Conservation (phyloP, 257 asterid species). For the Solanum ossicruentum region DNA sequence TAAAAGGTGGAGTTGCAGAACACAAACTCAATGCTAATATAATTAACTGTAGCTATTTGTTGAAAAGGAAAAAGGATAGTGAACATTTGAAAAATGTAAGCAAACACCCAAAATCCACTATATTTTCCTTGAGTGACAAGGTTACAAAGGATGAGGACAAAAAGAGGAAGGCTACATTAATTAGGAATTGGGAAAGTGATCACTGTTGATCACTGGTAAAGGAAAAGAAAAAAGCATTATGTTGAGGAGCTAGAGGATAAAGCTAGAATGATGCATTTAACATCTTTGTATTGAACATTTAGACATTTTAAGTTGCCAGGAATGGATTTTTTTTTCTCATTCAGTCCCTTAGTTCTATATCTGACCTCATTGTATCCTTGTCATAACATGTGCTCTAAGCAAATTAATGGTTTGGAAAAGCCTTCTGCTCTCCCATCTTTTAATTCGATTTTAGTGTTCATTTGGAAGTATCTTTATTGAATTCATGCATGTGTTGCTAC, state of each 20-base stretch:
- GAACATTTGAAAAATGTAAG: slow-evolving; percentile 20
- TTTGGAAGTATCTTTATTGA: no score
- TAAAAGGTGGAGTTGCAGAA: slow-evolving; percentile 34
- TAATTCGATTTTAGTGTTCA: no score
- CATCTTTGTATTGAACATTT: background rate
- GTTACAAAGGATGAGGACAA: slow-evolving; percentile 53
- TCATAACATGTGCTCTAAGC: background rate
- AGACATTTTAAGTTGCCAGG: no score
- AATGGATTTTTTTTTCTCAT: slow-evolving; percentile 4
- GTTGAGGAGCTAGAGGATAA: slow-evolving; percentile 88
- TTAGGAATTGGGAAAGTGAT: slow-evolving; percentile 93
- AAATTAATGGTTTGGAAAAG: no score
- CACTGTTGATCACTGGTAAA: slow-evolving; percentile 69
- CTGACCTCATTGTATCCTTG: no score
- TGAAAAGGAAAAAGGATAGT: slow-evolving; percentile 52
- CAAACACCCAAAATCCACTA: slow-evolving; percentile 40
- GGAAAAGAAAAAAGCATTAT: slow-evolving; percentile 83
- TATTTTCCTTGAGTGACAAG: slow-evolving; percentile 7
- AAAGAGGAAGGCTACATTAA: slow-evolving; percentile 61
- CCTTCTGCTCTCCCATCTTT: no score
- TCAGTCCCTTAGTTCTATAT: no score
- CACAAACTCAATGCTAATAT: slow-evolving; percentile 10
- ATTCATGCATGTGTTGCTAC: no score
- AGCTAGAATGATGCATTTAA: slow-evolving; percentile 68
- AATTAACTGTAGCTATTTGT: slow-evolving; percentile 10